Percentiles rank a stretch among this genome's conserved stretches.
These are phyloP conservation scores for Cladorrhinum sp. DNA, from an alignment of 2,329 filamentous ascomycete species.

Conservation along the genomic window DNA sequence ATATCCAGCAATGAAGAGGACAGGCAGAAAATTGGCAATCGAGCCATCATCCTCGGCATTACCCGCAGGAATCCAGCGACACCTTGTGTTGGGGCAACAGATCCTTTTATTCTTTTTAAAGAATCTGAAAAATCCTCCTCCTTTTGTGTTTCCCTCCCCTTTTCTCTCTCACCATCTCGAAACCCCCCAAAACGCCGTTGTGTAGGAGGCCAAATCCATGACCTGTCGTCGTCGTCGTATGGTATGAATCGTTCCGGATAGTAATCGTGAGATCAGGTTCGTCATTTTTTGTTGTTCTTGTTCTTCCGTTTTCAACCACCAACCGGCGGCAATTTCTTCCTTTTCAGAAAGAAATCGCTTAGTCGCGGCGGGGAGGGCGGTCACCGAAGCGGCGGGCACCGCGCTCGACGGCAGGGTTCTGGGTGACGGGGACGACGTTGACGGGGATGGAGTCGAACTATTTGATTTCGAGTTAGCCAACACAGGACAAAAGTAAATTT, in stretches of 20 bases:
- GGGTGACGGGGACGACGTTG: constrained; percentile 87
- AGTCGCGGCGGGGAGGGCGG: constrained; percentile 45
- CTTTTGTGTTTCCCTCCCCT: constrained; percentile 17
- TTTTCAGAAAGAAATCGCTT: constrained; percentile 29
- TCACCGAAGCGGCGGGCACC: constrained; percentile 48
- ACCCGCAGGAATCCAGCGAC: constrained; percentile 73
- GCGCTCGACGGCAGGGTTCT: constrained; percentile 83
- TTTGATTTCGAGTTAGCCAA: too few species aligned
- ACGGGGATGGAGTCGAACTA: constrained; percentile 97
- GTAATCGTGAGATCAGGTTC: constrained; percentile 20
- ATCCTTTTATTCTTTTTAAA: constrained; percentile 50
- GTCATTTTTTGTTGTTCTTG: constrained; percentile 6
- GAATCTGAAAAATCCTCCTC: constrained; percentile 44
- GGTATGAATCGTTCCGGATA: constrained; percentile 2
- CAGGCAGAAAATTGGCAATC: constrained; percentile 69
- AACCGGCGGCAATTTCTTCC: constrained; percentile 11
- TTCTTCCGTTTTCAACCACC: constrained; percentile 1
- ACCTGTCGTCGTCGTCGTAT: constrained; percentile 30
- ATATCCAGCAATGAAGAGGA: not conserved
- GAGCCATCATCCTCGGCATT: constrained; percentile 70
- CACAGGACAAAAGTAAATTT: too few species aligned
- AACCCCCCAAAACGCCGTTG: too few species aligned
- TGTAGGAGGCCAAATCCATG: too few species aligned
- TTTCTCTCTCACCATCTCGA: constrained; percentile 51
- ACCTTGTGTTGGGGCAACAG: constrained; percentile 67